A percentile compares a stretch with the other conserved stretches of the same genome.
Conservation (phyloP, 164 flowering plant genomes). For the Piper betle region DNA sequence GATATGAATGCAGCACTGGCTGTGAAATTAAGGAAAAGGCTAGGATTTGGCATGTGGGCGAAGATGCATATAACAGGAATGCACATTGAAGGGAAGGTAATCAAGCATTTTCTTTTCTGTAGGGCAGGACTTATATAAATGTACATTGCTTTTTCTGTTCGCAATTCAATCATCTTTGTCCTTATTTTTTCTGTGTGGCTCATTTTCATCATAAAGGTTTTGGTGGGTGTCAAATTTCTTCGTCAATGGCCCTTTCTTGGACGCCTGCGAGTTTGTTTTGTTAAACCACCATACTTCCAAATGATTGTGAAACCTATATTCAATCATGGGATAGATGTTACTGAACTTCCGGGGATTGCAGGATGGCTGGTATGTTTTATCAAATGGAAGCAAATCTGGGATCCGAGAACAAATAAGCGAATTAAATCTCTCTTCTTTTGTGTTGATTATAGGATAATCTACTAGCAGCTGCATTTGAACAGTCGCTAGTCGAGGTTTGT, state of each 20-base stretch:
- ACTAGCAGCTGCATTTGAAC: constrained; percentile 75
- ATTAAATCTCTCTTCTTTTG: neutral
- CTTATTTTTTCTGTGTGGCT: neutral
- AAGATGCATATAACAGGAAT: constrained; percentile 84
- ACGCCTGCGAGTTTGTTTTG: constrained; percentile 86
- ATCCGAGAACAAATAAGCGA: neutral
- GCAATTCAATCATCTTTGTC: neutral
- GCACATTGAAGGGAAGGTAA: constrained; percentile 98
- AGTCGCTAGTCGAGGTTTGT: constrained; percentile 90
- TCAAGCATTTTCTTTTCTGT: neutral
- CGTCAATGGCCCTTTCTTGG: constrained; percentile 76
- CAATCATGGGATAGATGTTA: constrained; percentile 82
- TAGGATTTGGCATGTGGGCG: constrained; percentile 90
- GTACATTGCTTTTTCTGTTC: neutral
- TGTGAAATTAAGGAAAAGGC: constrained; percentile 65
- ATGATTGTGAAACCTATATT: constrained; percentile 94
- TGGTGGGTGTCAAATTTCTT: constrained; percentile 84
- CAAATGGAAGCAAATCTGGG: neutral
- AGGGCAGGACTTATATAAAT: neutral
- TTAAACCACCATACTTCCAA: constrained; percentile 91
- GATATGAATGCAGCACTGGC: constrained; percentile 89
- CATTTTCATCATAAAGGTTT: constrained; percentile 29
- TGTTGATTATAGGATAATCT: constrained; percentile 64
- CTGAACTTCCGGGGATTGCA: constrained; percentile 94
- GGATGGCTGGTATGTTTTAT: constrained; percentile 76